Evolutionary conservation across 352 stramenopile genomes (phyloP).

Genomic region (Phytophthora europaea): DNA sequence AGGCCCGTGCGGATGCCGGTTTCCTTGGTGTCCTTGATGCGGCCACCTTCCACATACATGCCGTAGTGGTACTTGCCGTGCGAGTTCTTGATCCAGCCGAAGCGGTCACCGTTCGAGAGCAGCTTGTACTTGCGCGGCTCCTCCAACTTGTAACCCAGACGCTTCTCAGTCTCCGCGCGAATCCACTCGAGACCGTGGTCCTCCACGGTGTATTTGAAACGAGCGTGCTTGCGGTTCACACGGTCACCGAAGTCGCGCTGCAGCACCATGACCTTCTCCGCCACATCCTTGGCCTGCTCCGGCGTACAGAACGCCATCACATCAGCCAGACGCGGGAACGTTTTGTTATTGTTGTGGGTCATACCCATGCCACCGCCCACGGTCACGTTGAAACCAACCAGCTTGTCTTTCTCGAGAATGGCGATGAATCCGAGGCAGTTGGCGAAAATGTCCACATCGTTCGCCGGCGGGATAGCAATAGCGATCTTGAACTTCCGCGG

Average conservation of each 20-base stretch:
- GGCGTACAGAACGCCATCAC: constrained; percentile 96
- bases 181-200: constrained; percentile 97
- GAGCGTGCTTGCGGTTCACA: constrained; percentile 96
- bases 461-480: constrained; percentile 97
- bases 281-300: constrained; percentile 90
- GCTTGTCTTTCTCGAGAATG: constrained; percentile 89
- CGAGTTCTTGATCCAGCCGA: constrained; percentile 78
- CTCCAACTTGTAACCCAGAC: constrained; percentile 95
- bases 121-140: constrained; percentile 82
- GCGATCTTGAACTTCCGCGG: constrained; percentile 99
- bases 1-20: constrained; percentile 92
- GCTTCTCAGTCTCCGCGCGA: constrained; percentile 93
- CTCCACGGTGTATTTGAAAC: constrained; percentile 99
- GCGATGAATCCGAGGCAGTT: constrained; percentile 97
- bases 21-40: constrained; percentile 93
- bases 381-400: constrained; percentile 96
- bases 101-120: constrained; percentile 75
- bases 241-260: constrained; percentile 98
- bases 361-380: constrained; percentile 98
- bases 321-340: constrained; percentile 97
- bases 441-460: constrained; percentile 98
- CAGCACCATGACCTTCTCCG: constrained; percentile 95
- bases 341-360: constrained; percentile 98
- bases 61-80: constrained; percentile 84
- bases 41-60: constrained; percentile 90